Evolutionary conservation across 2,329 filamentous ascomycete genomes (phyloP).

Genomic region (Nemania diffusa): DNA sequence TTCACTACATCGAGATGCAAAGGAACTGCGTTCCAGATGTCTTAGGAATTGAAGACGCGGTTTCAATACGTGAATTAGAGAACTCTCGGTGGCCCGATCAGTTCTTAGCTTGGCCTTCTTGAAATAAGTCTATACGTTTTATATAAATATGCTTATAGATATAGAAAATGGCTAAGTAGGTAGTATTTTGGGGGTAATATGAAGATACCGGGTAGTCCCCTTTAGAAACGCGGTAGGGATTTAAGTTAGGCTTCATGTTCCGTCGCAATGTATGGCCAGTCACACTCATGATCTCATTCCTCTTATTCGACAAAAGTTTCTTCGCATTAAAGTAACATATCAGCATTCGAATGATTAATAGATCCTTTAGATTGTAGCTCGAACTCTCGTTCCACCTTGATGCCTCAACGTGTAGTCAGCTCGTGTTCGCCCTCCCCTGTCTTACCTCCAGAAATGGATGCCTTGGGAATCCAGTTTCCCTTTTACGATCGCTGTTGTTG

Average conservation of each 20-base stretch:
- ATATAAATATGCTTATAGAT: background rate
- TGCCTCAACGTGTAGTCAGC: background rate
- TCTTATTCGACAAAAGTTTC: constrained; percentile 2
- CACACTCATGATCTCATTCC: constrained; percentile 10
- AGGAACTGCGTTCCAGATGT: background rate
- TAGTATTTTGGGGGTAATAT: background rate
- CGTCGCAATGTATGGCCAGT: background rate
- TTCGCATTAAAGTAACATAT: background rate
- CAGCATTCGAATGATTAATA: background rate
- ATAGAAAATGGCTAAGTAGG: background rate
- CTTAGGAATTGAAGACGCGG: background rate
- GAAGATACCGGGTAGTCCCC: background rate
- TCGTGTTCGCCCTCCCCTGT: constrained; percentile 13
- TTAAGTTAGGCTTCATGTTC: background rate
- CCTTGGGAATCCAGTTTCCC: constrained; percentile 4
- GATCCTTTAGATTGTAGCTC: constrained; percentile 20
- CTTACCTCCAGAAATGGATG: background rate
- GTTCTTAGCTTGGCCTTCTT: too few species aligned
- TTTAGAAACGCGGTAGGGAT: background rate
- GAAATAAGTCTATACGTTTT: background rate
- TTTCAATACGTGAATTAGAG: too few species aligned
- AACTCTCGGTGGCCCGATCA: too few species aligned
- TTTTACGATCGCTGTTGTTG: constrained; percentile 14
- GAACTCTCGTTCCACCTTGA: constrained; percentile 25
- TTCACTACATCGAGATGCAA: background rate